Conservation (phyloP, 2,329 filamentous ascomycete species). For the Verticillium tricorpus region DNA sequence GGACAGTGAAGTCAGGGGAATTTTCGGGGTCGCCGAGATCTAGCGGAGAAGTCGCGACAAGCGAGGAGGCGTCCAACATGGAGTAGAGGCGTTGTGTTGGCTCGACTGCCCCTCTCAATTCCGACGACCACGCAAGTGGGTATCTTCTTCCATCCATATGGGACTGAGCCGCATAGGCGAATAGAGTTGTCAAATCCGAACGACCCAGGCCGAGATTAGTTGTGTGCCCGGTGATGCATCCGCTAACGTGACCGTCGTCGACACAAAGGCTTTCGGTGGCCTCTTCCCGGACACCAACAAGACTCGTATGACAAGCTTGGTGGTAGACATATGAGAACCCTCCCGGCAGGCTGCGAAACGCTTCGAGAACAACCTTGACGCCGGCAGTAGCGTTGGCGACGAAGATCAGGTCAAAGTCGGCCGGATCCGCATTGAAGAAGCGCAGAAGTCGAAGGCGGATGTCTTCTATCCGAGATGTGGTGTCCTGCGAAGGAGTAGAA, state of each 20-base stretch:
- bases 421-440: conserved; percentile 78
- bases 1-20: conserved; percentile 77
- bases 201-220: conserved; percentile 6
- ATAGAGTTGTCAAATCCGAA: conserved; percentile 26
- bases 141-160: conserved; percentile 14
- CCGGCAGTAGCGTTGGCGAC: conserved; percentile 89
- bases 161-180: conserved; percentile 12
- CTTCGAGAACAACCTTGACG: conserved; percentile 81
- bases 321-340: conserved; percentile 85
- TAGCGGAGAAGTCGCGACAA: conserved; percentile 72
- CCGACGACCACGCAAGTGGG: conserved; percentile 55
- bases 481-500: conserved; percentile 73
- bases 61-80: conserved; percentile 65
- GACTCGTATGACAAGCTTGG: conserved; percentile 76
- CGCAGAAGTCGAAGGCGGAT: conserved; percentile 64
- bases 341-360: conserved; percentile 60
- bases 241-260: conserved; percentile 55
- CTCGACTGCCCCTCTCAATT: conserved; percentile 29
- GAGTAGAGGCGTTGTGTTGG: conserved; percentile 5
- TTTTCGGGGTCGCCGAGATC: conserved; percentile 57
- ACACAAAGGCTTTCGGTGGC: conserved; percentile 64
- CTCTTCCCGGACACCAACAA: conserved; percentile 75
- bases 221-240: not conserved
- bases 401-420: conserved; percentile 83
- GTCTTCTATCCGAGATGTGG: conserved; percentile 71